Evolutionary conservation across 2,329 filamentous ascomycete species (phyloP), one percentile per base, ranked within the genome.

Genomic region (Bipolaris victoriae): DNA sequence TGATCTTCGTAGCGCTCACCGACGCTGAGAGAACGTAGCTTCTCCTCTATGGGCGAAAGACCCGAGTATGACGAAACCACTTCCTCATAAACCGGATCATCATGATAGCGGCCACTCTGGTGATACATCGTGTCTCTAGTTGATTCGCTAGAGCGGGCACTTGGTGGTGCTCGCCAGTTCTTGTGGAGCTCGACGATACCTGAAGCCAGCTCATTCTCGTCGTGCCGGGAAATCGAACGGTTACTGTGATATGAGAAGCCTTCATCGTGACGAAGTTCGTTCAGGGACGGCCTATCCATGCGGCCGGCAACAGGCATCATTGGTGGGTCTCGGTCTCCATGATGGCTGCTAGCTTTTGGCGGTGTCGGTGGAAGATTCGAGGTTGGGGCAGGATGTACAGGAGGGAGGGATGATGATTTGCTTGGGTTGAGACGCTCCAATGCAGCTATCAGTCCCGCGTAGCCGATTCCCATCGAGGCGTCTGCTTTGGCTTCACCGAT

Each of bases 371-470:
- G 72, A 16, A 74, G 63, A 51, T 72, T 54, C 24, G 70, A 66
- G 11, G 71, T 67, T 55, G 72, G 72, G 39, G 68, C 70, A 57
- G 70, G 77, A 47, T 55, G 66, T 66, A 64, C 67, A 58, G 44
- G 64, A 58, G 59, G 66, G 39, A 59, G 60, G 52, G 55, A 64
- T 13, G 55, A 26, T 22, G 69, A 53, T 61, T 74, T 66, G 60
- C 61, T 58, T 55, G 62, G 75, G 57, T 67, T 74, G 60, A 85
- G 75, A 53, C 82, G 79, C 43, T 88, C 84, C 10, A 90, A 80
- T 3, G 87, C 87, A 9, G 87, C 87, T 1, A 85, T 84, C 7
- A 90, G 80, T 4, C 86, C 86, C 1, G 86, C 87, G 67, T 88
- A 90, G 41, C 88, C 88, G 44, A 89, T 88, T 16, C 86, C 86